Conservation (phyloP, 2,329 filamentous ascomycete genomes). For the Alternaria longipes region DNA sequence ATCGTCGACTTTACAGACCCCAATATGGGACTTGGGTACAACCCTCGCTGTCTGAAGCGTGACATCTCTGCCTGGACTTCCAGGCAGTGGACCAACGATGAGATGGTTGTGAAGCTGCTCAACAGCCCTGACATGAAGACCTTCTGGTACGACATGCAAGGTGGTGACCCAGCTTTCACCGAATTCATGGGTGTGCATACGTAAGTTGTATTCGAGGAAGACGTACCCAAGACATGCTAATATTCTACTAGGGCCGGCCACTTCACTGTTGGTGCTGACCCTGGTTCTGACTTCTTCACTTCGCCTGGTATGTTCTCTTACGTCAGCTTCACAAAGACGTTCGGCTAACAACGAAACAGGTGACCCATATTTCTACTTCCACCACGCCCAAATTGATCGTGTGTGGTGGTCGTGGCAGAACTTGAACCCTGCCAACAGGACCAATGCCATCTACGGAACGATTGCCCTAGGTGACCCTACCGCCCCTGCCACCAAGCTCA, state of each 20-base stretch:
- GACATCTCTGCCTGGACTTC: slow-evolving; percentile 45
- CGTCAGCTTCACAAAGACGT: neutral
- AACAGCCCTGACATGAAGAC: slow-evolving; percentile 45
- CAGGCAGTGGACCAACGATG: slow-evolving; percentile 40
- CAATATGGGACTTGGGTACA: slow-evolving; percentile 33
- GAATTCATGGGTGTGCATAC: slow-evolving; percentile 54
- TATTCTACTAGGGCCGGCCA: slow-evolving; percentile 48
- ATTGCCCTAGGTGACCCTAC: slow-evolving; percentile 56
- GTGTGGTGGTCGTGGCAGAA: slow-evolving; percentile 63
- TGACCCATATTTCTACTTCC: slow-evolving; percentile 53
- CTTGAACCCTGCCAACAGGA: slow-evolving; percentile 49
- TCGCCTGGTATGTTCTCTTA: slow-evolving; percentile 44
- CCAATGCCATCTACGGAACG: slow-evolving; percentile 52
- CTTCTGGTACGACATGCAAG: slow-evolving; percentile 53
- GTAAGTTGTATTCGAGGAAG: no score
- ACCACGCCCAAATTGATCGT: slow-evolving; percentile 59
- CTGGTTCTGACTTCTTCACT: slow-evolving; percentile 56
- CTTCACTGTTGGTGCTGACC: slow-evolving; percentile 56
- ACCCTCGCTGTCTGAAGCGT: slow-evolving; percentile 50
- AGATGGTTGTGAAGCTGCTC: slow-evolving; percentile 36
- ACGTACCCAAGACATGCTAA: no score
- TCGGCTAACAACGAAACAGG: slow-evolving; percentile 42
- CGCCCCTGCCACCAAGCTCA: slow-evolving; percentile 57
- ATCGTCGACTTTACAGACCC: slow-evolving; percentile 41
- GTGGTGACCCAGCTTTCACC: slow-evolving; percentile 37